Evolutionary conservation across 257 asterid genomes (phyloP), one percentile per base, ranked within the genome.

Genomic region (Ligustrum vulgare): DNA sequence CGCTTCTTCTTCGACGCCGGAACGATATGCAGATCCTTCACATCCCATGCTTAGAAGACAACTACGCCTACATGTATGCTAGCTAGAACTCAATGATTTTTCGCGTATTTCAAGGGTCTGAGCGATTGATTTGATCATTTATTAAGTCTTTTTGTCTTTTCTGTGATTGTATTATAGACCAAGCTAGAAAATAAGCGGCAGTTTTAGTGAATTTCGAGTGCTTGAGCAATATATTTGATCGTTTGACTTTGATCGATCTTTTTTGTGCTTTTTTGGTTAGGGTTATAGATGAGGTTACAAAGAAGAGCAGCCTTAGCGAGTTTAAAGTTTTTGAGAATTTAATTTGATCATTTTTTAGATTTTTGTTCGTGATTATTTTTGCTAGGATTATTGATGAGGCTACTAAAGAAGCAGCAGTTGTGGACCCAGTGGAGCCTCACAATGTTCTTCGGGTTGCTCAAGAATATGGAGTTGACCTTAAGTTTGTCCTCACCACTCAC

Each of bases 381-480:
- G 13, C 83, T 20, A 86, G 93, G 88, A 86, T 88, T 63, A 72
- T 88, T 2, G 97, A 92, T 71, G 97, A 89, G 72, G 72, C 81
- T n/a, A 86, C 96, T 8, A 94, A 90, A 78, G 92, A 90, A 77
- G 98, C 94, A 60, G 97, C 97, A 5, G 97, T 82, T 23, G 98
- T 92, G 10, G 98, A 94, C 77, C 97, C 98, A 4, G 97, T 87
- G 28, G 97, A 94, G 90, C 97, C 98, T 58, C 92, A 85, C 80
- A 94, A 88, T 86, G 78, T 94, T 71, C 84, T 88, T 51, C 82
- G 86, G 6, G 94, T 85, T 20, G 98, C 96, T 68, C 80, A 87
- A 73, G 98, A 94, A 79, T 88, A 92, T 69, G 96, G 89, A 13
- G 93, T 82, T 73, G 68, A 85, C 67, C 89, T 94, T 8, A 91